These are phyloP conservation scores for Albugo candida DNA, from an alignment of 352 stramenopile genomes.

Conservation along the genomic window DNA sequence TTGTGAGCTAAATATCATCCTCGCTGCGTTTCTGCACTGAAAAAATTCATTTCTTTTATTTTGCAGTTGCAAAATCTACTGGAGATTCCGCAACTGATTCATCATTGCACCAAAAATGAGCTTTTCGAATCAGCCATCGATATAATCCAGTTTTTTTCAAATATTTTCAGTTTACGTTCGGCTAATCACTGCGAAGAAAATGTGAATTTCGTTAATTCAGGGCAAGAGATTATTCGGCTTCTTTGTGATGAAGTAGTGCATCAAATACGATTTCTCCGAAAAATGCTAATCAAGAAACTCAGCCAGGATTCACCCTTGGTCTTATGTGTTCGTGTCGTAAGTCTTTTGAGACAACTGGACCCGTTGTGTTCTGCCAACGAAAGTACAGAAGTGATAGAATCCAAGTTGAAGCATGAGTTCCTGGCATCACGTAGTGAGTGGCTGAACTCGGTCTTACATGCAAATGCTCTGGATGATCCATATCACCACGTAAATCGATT, in stretches of 20 bases:
- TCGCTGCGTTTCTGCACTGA: too few species aligned
- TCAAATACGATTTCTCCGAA: slow-evolving; percentile 42
- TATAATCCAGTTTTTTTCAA: slow-evolving; percentile 83
- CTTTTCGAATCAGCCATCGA: slow-evolving; percentile 93
- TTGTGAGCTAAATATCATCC: neutral
- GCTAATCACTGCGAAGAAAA: too few species aligned
- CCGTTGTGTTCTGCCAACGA: slow-evolving; percentile 12
- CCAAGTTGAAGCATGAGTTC: slow-evolving; percentile 73
- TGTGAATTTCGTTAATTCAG: neutral
- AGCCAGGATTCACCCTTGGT: slow-evolving; percentile 62
- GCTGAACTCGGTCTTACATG: slow-evolving; percentile 37
- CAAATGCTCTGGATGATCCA: slow-evolving; percentile 32
- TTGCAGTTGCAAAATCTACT: slow-evolving; percentile 88
- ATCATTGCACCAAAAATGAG: slow-evolving; percentile 92
- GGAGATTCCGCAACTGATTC: slow-evolving; percentile 93
- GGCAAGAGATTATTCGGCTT: slow-evolving; percentile 5
- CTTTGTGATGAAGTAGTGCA: slow-evolving; percentile 24
- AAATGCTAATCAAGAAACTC: slow-evolving; percentile 67
- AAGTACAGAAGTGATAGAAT: slow-evolving; percentile 40
- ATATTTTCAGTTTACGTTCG: slow-evolving; percentile 21
- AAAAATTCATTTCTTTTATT: too few species aligned
- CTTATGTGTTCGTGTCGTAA: slow-evolving; percentile 62
- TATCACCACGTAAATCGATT: slow-evolving; percentile 58
- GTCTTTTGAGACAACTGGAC: slow-evolving; percentile 59
- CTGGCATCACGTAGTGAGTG: slow-evolving; percentile 52